Base-by-base conservation (phyloP, 2,329 filamentous ascomycete species). In the Macroventuria anomochaeta region DNA sequence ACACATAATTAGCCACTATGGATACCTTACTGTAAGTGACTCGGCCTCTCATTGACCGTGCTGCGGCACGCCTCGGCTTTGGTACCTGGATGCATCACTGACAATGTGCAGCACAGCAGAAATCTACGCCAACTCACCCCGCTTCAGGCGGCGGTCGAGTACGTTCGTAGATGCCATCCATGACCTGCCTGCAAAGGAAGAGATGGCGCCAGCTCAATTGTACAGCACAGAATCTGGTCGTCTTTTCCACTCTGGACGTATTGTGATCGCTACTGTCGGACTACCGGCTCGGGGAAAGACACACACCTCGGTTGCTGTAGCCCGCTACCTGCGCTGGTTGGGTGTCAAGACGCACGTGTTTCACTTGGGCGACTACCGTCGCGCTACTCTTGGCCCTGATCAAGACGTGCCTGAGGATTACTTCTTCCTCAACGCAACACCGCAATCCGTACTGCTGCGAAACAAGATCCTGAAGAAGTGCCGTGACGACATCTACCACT, bases 401-500 rank as follows among this genome's bases (percentile, higher is more conserved):
- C 88, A 88, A 51, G 86, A 93, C 52, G 89, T 99, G 13, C 96
- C 95, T 1, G 91, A 96, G 59, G 95, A 99, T 73, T 99, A 99
- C 76, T 99, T 99, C 79, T 96, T 93, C 73, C 89, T 96, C 21
- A 93, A 97, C 71, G 93, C 96, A 23, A 95, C 92, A 21, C 91
- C 93, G 3, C 85, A 90, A 11, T 96, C 95, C 1, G 90, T 97
- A n/a, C 86, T 97, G 62, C 80, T 99, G 42, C 87, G 95, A 28
- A 95, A 97, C 75, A 97, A 97, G 80, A 99, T 99, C 46, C 81
- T 99, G 17, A 96, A 97, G 78, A 96, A 96, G 73, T 99, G 95
- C 65, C 87, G 95, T 54, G 93, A 97, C 72, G 95, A 99, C 69
- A 97, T 99, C 52, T 96, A 97, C 70, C 88, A 89, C 49, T 99